Conservation (phyloP, 257 asterid genomes). For the Agastache rugosa region DNA sequence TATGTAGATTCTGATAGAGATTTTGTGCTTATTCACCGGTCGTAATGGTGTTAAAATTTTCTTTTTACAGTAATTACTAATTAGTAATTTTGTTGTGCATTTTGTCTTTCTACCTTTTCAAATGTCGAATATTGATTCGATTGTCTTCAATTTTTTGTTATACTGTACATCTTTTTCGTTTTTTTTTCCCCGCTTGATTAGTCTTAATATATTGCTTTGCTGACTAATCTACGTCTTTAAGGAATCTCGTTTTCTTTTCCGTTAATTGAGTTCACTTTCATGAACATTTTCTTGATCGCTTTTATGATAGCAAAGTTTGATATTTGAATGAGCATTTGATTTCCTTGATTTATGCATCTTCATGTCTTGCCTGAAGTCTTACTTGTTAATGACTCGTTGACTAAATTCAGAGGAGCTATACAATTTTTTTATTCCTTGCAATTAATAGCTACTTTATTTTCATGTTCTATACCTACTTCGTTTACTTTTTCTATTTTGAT, state of each 20-base stretch:
- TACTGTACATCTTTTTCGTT: neutral
- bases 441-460: slow-evolving; percentile 27
- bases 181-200: slow-evolving; percentile 12
- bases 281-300: slow-evolving; percentile 11
- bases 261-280: slow-evolving; percentile 23
- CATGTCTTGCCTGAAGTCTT: slow-evolving; percentile 4
- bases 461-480: slow-evolving; percentile 29
- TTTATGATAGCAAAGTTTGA: slow-evolving; percentile 19
- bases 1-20: neutral
- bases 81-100: neutral
- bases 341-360: slow-evolving; percentile 20
- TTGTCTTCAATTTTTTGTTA: neutral
- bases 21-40: neutral
- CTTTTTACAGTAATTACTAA: neutral
- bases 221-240: neutral
- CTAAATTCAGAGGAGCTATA: slow-evolving; percentile 26
- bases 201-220: slow-evolving; percentile 1
- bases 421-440: slow-evolving; percentile 14
- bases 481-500: slow-evolving; percentile 32
- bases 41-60: slow-evolving; percentile 21
- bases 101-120: neutral
- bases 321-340: slow-evolving; percentile 24
- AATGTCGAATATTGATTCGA: neutral
- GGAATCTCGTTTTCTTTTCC: slow-evolving; percentile 23
- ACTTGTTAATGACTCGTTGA: slow-evolving; percentile 32